Conservation (phyloP, 1,139 yeast genomes). For the Komagataea norvegica region DNA sequence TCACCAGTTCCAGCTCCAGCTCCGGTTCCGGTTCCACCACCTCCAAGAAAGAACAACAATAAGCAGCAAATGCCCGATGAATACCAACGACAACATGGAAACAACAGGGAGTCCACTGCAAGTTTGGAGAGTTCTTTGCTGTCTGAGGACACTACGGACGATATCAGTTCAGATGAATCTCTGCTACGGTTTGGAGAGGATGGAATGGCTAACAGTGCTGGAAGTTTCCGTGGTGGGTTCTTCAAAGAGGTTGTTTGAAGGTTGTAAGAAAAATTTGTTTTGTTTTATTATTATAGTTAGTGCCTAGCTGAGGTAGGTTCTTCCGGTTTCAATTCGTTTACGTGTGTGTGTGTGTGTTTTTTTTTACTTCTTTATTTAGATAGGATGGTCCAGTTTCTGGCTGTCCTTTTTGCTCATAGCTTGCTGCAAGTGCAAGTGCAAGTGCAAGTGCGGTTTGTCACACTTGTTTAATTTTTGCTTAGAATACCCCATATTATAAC, state of each 20-base stretch:
- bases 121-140: constrained; percentile 21
- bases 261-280: no score
- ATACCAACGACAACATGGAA: constrained; percentile 17
- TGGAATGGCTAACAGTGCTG: not conserved
- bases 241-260: constrained; percentile 20
- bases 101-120: constrained; percentile 18
- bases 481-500: no score
- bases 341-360: no score
- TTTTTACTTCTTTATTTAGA: no score
- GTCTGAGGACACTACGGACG: constrained; percentile 22
- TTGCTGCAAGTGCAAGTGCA: no score
- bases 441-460: no score
- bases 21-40: constrained; percentile 23
- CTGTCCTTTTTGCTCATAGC: no score
- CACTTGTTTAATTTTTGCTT: no score
- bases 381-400: no score
- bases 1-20: constrained; percentile 22
- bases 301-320: no score
- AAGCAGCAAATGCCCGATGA: constrained; percentile 5
- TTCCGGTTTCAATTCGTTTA: no score
- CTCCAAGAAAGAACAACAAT: constrained; percentile 15
- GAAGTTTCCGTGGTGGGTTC: constrained; percentile 16
- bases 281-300: no score
- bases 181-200: constrained; percentile 15
- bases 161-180: constrained; percentile 22